phyloP scores from a whole-genome alignment of 805 yeast genomes.

The Candida broadrunensis region DNA sequence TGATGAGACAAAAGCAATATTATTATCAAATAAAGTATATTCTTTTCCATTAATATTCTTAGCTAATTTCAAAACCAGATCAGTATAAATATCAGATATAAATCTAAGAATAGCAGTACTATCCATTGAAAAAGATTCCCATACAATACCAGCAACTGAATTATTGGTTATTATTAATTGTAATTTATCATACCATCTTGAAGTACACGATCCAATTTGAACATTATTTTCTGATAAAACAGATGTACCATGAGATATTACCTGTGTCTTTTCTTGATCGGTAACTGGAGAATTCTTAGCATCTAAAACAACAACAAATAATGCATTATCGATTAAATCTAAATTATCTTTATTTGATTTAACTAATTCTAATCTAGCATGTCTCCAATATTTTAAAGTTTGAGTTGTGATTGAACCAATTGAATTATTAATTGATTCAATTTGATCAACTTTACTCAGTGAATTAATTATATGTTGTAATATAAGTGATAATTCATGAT shows the following conservation, averaged over 20 bases:
- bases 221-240: slow-evolving; percentile 39
- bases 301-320: slow-evolving; percentile 53
- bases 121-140: slow-evolving; percentile 59
- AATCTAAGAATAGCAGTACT: slow-evolving; percentile 56
- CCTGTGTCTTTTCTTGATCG: slow-evolving; percentile 47
- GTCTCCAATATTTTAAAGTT: slow-evolving; percentile 46
- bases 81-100: slow-evolving; percentile 57
- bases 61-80: slow-evolving; percentile 54
- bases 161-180: slow-evolving; percentile 53
- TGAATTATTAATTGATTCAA: slow-evolving; percentile 42
- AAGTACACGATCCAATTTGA: slow-evolving; percentile 57
- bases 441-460: slow-evolving; percentile 28
- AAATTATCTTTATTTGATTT: slow-evolving; percentile 34
- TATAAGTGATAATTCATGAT: slow-evolving; percentile 46
- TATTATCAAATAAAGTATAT: slow-evolving; percentile 49
- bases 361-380: slow-evolving; percentile 41
- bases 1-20: slow-evolving; percentile 34
- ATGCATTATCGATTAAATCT: slow-evolving; percentile 44
- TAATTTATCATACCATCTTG: slow-evolving; percentile 58
- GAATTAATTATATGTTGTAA: slow-evolving; percentile 43
- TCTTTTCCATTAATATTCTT: slow-evolving; percentile 56
- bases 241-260: slow-evolving; percentile 53
- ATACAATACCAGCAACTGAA: slow-evolving; percentile 57
- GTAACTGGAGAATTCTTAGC: slow-evolving; percentile 38
- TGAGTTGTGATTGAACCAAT: slow-evolving; percentile 58